Evolutionary conservation across 2,329 filamentous ascomycete genomes (phyloP), one percentile per base, ranked within the genome.

Genomic region (Beauveria sp.): DNA sequence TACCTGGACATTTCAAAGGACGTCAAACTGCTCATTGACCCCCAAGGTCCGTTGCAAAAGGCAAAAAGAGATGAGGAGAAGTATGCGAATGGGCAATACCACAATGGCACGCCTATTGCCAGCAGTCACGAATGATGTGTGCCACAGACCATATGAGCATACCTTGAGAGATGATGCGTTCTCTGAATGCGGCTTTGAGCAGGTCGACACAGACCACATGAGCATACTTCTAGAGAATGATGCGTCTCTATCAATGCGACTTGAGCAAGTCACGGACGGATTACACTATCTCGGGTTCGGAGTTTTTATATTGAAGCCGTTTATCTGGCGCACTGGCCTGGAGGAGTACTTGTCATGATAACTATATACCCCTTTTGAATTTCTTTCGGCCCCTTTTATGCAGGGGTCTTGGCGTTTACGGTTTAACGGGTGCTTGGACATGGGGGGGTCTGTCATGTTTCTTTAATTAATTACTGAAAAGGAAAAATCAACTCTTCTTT

Each of bases 1-100:
- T 83, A 81, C 65, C 70, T 86, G 20, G 75, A 76, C 45, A 65
- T 77, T 28, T 73, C 77, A n/a, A 71, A 67, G 14, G 79, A 82
- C 62, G 83, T 80, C 0, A 77, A 76, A 63, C 66, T 70, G 12
- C 69, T 83, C 59, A 78, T 80, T 16, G 79, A 77, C 62, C 66
- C 66, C 2, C 53, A 45, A 31, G 49, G 60, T 2, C 46, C 60
- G 1, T 45, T 52, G 24, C 60, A 51, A n/a, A 57, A 20, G 16
- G 40, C 54, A 7, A 42, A 4, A 9, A 46, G 50, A 20, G 54
- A 63, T 28, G 55, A 40, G 34, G 61, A 63, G 50, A 43, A 50
- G 6, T 48, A 38, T 24, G 26, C 10, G 2, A 5, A n/a, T 14
- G n/a, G 45, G 22, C n/a, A 24, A 24, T 26, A 51, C n/a, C 24